phyloP scores from a whole-genome alignment of 345 rosid genomes.

The Moricandia moricandioides region DNA sequence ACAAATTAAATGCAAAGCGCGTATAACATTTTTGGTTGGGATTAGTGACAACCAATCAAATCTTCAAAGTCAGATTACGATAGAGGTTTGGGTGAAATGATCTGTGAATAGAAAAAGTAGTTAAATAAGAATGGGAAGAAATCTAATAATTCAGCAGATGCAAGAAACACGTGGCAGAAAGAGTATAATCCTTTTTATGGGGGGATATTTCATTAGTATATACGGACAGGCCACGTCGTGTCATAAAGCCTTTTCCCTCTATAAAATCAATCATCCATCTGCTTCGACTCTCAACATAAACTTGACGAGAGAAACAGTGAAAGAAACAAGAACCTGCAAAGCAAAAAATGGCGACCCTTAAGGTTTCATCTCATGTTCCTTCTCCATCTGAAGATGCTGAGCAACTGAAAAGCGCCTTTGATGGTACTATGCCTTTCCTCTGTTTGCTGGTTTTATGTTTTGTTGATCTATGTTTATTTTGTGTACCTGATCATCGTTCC shows the following conservation, averaged over 20 bases:
- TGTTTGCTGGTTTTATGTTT: not conserved
- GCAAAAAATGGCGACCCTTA: slow-evolving; percentile 55
- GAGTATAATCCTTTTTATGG: not conserved
- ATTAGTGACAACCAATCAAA: not conserved
- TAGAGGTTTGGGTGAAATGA: not conserved
- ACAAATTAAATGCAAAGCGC: not conserved
- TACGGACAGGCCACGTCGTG: slow-evolving; percentile 30
- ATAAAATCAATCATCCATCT: slow-evolving; percentile 17
- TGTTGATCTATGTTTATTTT: not conserved
- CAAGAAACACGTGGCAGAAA: slow-evolving; percentile 25
- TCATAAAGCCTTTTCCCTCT: slow-evolving; percentile 26
- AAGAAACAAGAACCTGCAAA: not conserved
- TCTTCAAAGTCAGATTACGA: not conserved
- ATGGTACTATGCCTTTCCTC: slow-evolving; percentile 37
- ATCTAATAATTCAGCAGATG: not conserved
- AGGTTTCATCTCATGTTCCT: slow-evolving; percentile 49
- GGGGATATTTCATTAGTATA: slow-evolving; percentile 24
- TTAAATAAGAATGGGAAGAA: not conserved
- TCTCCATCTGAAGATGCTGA: slow-evolving; percentile 61
- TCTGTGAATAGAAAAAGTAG: not conserved
- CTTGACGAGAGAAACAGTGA: not conserved
- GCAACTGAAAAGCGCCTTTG: slow-evolving; percentile 63
- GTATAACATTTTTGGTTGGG: not conserved
- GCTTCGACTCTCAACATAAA: slow-evolving; percentile 38
- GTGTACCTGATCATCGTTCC: not conserved